Evolutionary conservation across 176 grass and related monocot species (phyloP), one percentile per base, ranked within the genome.

Genomic region (Cymbopogon citratus): DNA sequence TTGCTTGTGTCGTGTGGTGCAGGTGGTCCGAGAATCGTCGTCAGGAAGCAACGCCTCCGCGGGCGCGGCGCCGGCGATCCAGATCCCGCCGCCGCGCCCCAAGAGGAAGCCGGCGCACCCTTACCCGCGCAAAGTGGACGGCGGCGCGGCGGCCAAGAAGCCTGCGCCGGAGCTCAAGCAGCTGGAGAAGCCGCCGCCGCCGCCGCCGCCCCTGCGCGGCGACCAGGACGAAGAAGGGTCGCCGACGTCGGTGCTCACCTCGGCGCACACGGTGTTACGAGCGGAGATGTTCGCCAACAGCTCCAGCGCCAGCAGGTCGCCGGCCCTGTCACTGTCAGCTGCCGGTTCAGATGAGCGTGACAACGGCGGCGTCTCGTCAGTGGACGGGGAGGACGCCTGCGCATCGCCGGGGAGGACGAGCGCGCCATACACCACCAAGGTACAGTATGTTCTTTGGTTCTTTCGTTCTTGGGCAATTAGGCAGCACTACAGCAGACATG

Each of bases 41-140:
- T 79, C 86, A 5, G 79, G 87, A 21, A 78, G 49, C 60, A 71
- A 52, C 81, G 40, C 36, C 26, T 49, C 80, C 35, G 21, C 77
- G 14, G 66, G 85, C 39, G 83, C 73, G 3, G 35, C 64, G 12
- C 80, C 79, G 43, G 65, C 82, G 34, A 93, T 98, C 72, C 89
- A 93, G 81, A 95, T 98, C 66, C 95, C 95, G 13, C 95, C 92
- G 34, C 95, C 95, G 74, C 92, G 95, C 54, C 95, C 95, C 5
- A 98, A 98, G 90, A 91, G 90, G 84, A 98, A 98, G n/a, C 92
- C 92, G 9, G 16, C 84, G 7, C 89, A 64, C 68, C 95, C 92
- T 15, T 98, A 98, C 78, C 95, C 92, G 54, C 92, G 95, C 63
- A 98, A 98, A 40, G 48, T 76, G 82, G 88, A 90, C 65, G 85